These are phyloP conservation scores for Isatis lusitanica DNA, from an alignment of 441 rosid genomes.

Conservation along the genomic window DNA sequence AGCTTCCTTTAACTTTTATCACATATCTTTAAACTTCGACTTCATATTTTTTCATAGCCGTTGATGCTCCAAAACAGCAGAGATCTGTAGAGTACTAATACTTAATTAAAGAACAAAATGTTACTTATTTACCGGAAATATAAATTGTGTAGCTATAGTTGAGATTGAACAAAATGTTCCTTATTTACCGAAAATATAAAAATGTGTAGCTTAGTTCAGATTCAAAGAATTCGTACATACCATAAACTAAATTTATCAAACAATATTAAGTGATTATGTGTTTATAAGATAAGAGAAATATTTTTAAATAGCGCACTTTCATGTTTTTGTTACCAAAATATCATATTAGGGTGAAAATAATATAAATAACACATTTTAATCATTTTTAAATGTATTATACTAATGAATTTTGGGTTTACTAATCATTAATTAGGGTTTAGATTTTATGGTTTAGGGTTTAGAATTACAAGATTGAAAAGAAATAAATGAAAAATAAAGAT, in stretches of 20 bases:
- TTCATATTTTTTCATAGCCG: constrained; percentile 1
- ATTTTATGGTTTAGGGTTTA: too few species aligned
- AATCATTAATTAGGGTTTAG: too few species aligned
- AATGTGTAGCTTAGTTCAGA: not conserved
- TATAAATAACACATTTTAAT: too few species aligned
- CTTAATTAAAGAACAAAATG: not conserved
- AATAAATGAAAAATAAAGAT: too few species aligned
- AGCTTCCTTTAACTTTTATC: not conserved
- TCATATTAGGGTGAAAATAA: too few species aligned
- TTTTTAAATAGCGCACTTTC: too few species aligned
- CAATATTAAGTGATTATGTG: not conserved
- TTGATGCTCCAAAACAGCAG: not conserved
- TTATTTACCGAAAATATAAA: not conserved
- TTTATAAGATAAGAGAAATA: too few species aligned
- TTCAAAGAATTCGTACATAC: not conserved
- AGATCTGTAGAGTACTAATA: not conserved
- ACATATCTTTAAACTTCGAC: not conserved
- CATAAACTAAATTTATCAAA: not conserved
- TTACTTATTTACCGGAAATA: not conserved
- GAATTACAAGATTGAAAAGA: too few species aligned
- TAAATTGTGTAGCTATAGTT: not conserved
- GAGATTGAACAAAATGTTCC: not conserved
- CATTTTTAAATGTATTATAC: too few species aligned
- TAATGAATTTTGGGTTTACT: too few species aligned
- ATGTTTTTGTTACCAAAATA: too few species aligned